A percentile compares a stretch with the other conserved stretches of the same genome.
Evolutionary conservation across 805 yeast species (phyloP).

Genomic region (Brettanomyces custersianus): DNA sequence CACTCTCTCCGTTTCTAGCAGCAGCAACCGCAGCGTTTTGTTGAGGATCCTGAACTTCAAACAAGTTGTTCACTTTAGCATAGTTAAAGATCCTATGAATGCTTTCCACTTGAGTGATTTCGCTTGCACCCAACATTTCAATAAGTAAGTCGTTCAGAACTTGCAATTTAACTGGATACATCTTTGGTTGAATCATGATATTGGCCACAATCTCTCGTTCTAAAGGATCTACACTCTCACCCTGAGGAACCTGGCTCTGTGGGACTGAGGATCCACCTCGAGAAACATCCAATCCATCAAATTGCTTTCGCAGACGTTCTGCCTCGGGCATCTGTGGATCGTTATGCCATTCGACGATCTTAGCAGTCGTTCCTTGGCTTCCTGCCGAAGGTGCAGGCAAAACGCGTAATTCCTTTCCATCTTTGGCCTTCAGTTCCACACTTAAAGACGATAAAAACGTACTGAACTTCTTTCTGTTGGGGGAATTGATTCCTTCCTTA

Average conservation of each 20-base stretch:
- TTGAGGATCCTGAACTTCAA: conserved; percentile 23
- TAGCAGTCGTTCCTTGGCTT: conserved; percentile 24
- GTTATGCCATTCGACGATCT: conserved; percentile 85
- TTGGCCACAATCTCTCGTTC: conserved; percentile 51
- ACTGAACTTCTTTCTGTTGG: conserved; percentile 55
- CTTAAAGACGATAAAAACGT: conserved; percentile 77
- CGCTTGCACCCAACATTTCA: conserved; percentile 62
- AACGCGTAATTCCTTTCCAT: conserved; percentile 17
- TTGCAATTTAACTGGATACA: conserved; percentile 57
- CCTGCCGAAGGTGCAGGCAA: conserved; percentile 13
- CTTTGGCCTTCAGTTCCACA: conserved; percentile 49
- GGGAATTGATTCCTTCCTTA: conserved; percentile 36
- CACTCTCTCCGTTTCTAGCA: not conserved
- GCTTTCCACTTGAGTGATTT: conserved; percentile 80
- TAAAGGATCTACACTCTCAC: conserved; percentile 13
- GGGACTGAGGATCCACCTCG: conserved; percentile 51
- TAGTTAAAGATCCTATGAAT: conserved; percentile 31
- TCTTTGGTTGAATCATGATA: conserved; percentile 75
- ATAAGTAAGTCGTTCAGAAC: conserved; percentile 56
- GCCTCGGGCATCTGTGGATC: conserved; percentile 29
- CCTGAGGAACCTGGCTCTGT: conserved; percentile 13
- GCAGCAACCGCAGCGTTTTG: conserved; percentile 2
- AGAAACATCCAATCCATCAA: conserved; percentile 85
- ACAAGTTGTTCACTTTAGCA: conserved; percentile 27
- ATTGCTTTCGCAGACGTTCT: conserved; percentile 33